Evolutionary conservation across 1,139 yeast species (phyloP).

Genomic region (Insectozyma bohioensis): DNA sequence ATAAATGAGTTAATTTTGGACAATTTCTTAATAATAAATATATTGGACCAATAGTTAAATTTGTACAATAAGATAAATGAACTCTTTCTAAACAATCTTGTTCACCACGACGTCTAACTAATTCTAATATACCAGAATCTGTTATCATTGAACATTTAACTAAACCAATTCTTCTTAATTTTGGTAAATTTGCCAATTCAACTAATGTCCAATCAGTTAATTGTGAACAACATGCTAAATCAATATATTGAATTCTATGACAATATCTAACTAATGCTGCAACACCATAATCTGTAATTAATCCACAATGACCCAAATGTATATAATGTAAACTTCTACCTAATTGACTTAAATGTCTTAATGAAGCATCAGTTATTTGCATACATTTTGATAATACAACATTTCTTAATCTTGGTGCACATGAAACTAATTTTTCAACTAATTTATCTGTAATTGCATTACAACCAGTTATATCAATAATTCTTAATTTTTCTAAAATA

Average conservation of each 20-base stretch:
- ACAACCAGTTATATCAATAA: constrained; percentile 85
- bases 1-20: constrained; percentile 83
- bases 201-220: constrained; percentile 81
- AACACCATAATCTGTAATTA: constrained; percentile 88
- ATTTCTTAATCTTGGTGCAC: constrained; percentile 85
- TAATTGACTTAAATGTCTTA: constrained; percentile 67
- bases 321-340: constrained; percentile 86
- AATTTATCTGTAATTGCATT: constrained; percentile 77
- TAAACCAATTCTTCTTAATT: constrained; percentile 85
- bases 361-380: constrained; percentile 80
- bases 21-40: constrained; percentile 75
- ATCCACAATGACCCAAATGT: constrained; percentile 91
- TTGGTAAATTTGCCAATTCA: constrained; percentile 75
- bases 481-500: constrained; percentile 56
- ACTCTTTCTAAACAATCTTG: constrained; percentile 84
- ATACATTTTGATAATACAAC: constrained; percentile 88
- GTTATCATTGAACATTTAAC: constrained; percentile 90
- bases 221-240: constrained; percentile 91
- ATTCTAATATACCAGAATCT: constrained; percentile 78
- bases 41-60: constrained; percentile 70
- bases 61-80: constrained; percentile 88
- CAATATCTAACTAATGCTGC: constrained; percentile 73
- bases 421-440: constrained; percentile 66
- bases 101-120: constrained; percentile 71
- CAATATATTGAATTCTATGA: constrained; percentile 86